Evolutionary conservation across 225 moss, liverwort and hornwort genomes (phyloP), one percentile per base, ranked within the genome.

Genomic region (Sphagnum tenellum): DNA sequence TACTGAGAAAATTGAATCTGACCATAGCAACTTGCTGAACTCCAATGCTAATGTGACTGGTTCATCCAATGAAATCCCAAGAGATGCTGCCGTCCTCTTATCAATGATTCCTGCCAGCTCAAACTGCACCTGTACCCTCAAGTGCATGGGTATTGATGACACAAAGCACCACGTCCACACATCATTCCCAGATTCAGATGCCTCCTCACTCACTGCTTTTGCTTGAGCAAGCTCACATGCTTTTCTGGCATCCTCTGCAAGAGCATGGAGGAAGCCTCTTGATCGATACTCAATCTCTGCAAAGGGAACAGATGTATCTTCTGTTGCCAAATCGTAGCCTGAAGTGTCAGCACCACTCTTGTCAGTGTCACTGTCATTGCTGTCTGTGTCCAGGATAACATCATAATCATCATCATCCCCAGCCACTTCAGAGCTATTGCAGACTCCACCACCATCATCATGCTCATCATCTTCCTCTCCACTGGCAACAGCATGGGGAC

Each of bases 71-170:
- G 74, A 61, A 9, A 90, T 70, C 2, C 78, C 82, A 8, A 90
- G 79, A 44, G 81, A 81, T 45, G 82, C 70, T 4, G 83, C 88
- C 1, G 86, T 74, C 29, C 70, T n/a, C 45, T 86, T 78, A 9
- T 77, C 75, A 11, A 90, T 70, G 62, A 88, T 64, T 60, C 85
- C 90, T 4, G 68, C 72, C 44, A 83, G 63, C 57, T 88, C 88
- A 46, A 77, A 75, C 47, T 75, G 80, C 69, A 88, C 51, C 46
- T 79, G 77, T 5, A 90, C 77, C 48, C 49, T 70, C 50, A 75
- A 64, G 9, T 64, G 7, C 48, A 58, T 29, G 9, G 85, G 77
- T 49, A 72, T 77, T 4, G 77, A 67, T 7, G 63, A 67, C 10
- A 90, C 79, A 10, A 57, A 51, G 62, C 82, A 78, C 71, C 78